Evolutionary conservation across 202 grass and related monocot genomes (phyloP).

Genomic region (Bolboschoenoplectus hybrid): DNA sequence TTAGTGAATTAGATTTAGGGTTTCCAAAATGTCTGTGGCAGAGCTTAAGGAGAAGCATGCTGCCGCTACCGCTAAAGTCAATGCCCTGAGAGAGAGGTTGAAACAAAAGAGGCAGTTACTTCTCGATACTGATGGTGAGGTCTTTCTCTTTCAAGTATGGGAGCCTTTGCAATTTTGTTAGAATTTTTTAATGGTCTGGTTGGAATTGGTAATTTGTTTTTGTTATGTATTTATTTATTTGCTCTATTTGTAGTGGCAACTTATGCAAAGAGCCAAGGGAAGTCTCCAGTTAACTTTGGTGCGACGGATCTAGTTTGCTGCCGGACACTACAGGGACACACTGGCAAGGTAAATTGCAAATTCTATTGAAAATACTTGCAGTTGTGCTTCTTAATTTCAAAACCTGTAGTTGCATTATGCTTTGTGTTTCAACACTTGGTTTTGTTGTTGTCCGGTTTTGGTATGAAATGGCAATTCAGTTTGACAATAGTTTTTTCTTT

Average conservation of each 20-base stretch:
- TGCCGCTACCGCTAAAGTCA: slow-evolving; percentile 64
- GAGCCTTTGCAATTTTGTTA: neutral
- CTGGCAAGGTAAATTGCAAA: slow-evolving; percentile 66
- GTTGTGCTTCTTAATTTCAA: neutral
- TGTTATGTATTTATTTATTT: slow-evolving; percentile 40
- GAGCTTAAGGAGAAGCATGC: slow-evolving; percentile 92
- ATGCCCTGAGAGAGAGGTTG: slow-evolving; percentile 72
- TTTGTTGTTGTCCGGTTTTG: neutral
- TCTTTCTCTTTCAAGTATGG: neutral
- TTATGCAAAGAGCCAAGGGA: slow-evolving; percentile 79
- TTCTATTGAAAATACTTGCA: neutral
- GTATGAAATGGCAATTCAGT: neutral
- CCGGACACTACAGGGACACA: slow-evolving; percentile 90
- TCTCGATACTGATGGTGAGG: slow-evolving; percentile 92
- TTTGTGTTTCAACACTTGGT: neutral
- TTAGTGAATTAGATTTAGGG: slow-evolving; percentile 29
- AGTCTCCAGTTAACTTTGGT: slow-evolving; percentile 69
- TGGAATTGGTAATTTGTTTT: slow-evolving; percentile 18
- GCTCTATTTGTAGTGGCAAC: slow-evolving; percentile 55
- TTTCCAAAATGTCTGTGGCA: slow-evolving; percentile 75
- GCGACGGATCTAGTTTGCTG: slow-evolving; percentile 98
- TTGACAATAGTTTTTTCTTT: neutral
- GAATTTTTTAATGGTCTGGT: neutral
- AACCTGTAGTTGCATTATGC: neutral
- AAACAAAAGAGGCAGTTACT: slow-evolving; percentile 68